These are phyloP conservation scores for Daldinia concentrica DNA, from an alignment of 495 filamentous ascomycete genomes.

Conservation along the genomic window DNA sequence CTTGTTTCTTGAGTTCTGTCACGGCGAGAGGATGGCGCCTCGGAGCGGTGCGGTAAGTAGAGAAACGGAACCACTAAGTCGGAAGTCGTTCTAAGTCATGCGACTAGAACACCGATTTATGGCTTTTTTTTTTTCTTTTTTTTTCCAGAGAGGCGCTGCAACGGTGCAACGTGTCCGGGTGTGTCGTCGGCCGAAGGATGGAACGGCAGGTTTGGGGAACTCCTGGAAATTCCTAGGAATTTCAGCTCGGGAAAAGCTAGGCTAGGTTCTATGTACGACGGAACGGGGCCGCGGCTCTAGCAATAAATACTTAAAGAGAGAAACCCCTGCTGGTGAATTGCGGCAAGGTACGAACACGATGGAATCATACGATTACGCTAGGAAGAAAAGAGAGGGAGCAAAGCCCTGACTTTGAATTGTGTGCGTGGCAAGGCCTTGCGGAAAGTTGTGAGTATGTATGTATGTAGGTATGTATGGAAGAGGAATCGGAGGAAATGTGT, in stretches of 20 bases:
- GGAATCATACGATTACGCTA: slow-evolving; percentile 34
- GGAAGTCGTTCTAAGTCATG: slow-evolving; percentile 10
- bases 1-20: slow-evolving; percentile 9
- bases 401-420: slow-evolving; percentile 21
- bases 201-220: slow-evolving; percentile 34
- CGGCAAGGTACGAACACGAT: slow-evolving; percentile 18
- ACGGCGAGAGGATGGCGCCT: slow-evolving; percentile 9
- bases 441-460: not conserved
- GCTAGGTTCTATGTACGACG: slow-evolving; percentile 21
- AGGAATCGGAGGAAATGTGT: slow-evolving; percentile 26
- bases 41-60: slow-evolving; percentile 11
- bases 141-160: slow-evolving; percentile 7
- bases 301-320: slow-evolving; percentile 20
- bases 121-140: not conserved
- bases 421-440: slow-evolving; percentile 26
- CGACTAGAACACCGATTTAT: slow-evolving; percentile 15
- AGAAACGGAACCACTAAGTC: slow-evolving; percentile 11
- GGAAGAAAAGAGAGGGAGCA: slow-evolving; percentile 19
- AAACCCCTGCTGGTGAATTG: slow-evolving; percentile 1
- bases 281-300: slow-evolving; percentile 7
- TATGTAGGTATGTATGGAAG: slow-evolving; percentile 6
- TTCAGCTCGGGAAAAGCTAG: slow-evolving; percentile 26
- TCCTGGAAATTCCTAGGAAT: slow-evolving; percentile 23
- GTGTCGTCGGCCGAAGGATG: slow-evolving; percentile 31
- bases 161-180: slow-evolving; percentile 38